phyloP scores from a whole-genome alignment of 2,329 filamentous ascomycete species.

The Magnaporthiopsis incrustans region DNA sequence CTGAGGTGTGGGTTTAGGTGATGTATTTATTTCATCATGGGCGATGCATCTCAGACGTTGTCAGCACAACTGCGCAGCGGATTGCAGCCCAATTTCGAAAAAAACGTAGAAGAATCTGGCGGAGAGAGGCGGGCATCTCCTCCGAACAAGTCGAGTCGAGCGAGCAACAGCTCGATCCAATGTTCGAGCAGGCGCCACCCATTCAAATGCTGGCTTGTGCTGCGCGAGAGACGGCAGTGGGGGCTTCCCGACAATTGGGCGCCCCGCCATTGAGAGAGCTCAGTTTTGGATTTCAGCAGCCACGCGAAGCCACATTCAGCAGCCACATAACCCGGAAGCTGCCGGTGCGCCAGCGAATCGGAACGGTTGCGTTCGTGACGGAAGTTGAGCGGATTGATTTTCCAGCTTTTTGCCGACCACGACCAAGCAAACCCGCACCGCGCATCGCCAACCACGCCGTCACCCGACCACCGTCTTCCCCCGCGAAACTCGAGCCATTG shows the following conservation, averaged over 20 bases:
- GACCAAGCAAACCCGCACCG: constrained; percentile 1
- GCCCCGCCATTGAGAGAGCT: not conserved
- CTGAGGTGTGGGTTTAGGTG: not conserved
- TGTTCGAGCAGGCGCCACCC: not conserved
- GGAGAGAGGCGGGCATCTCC: not conserved
- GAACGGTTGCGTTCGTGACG: constrained; percentile 3
- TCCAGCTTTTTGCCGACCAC: not conserved
- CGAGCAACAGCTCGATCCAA: not conserved
- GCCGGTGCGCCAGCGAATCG: constrained; percentile 2
- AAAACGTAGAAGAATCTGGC: not conserved
- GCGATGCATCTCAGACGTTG: not conserved
- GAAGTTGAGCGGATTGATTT: constrained; percentile 1
- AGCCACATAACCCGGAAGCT: not conserved
- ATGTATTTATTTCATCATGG: not conserved
- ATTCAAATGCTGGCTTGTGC: not conserved
- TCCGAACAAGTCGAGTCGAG: not conserved
- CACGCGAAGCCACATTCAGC: not conserved
- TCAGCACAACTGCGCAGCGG: no score
- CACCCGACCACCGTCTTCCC: not conserved
- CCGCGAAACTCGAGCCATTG: not conserved
- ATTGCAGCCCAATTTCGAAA: not conserved
- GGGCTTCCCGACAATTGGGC: not conserved
- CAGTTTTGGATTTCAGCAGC: not conserved
- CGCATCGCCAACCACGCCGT: not conserved
- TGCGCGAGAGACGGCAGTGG: no score